These are phyloP conservation scores for Nicotiana knightiana DNA, from an alignment of 257 asterid species.

Conservation along the genomic window DNA sequence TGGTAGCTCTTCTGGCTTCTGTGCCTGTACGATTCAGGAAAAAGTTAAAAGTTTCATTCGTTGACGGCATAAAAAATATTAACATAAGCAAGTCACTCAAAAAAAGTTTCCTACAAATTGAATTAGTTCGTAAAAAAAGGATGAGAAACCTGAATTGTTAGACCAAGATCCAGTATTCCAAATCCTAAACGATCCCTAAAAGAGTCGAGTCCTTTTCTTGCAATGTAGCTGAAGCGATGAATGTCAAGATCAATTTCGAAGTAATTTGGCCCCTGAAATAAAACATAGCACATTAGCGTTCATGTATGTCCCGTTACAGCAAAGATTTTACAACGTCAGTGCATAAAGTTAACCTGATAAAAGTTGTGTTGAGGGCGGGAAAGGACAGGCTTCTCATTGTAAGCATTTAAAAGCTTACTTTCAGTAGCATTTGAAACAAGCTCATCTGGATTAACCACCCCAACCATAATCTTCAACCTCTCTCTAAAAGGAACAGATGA, in stretches of 20 bases:
- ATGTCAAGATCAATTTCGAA: conserved; percentile 89
- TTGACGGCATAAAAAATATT: background rate
- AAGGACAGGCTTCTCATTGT: conserved; percentile 84
- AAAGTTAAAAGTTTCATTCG: background rate
- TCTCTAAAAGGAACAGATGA: conserved; percentile 66
- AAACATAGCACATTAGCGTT: background rate
- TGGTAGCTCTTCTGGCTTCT: conserved; percentile 79
- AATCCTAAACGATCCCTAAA: conserved; percentile 60
- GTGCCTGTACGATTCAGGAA: conserved; percentile 42
- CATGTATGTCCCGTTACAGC: background rate
- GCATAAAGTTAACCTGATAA: conserved; percentile 39
- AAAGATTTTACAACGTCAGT: background rate
- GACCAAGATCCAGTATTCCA: conserved; percentile 69
- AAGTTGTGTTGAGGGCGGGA: conserved; percentile 88
- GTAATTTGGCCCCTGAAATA: conserved; percentile 73
- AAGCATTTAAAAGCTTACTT: conserved; percentile 67
- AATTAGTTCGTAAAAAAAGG: background rate
- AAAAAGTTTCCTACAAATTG: background rate
- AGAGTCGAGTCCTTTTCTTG: conserved; percentile 82
- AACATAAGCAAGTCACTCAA: too few relatives aligned
- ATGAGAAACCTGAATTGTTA: conserved; percentile 67
- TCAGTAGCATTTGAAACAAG: conserved; percentile 66
- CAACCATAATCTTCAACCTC: conserved; percentile 78
- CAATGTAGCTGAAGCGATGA: conserved; percentile 82
- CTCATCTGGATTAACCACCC: conserved; percentile 71